These are phyloP conservation scores for Mortierella sp. DNA, from an alignment of 371 early-diverging fungal species.

Conservation along the genomic window DNA sequence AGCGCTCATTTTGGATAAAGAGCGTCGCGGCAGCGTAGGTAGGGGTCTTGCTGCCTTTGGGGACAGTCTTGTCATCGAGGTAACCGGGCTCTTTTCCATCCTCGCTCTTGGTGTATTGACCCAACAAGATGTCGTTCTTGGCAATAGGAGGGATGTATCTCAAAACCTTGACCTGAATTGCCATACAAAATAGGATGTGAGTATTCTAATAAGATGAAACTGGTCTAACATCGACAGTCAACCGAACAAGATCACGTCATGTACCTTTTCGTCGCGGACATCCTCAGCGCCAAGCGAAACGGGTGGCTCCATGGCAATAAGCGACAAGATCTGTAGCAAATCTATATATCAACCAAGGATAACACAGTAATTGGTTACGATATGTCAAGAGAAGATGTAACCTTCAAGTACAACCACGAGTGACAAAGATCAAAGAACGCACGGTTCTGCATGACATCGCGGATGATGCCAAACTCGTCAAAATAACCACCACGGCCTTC, in stretches of 20 bases:
- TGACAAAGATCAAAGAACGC: slow-evolving; percentile 30
- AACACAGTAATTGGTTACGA: not conserved
- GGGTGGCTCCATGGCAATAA: slow-evolving; percentile 95
- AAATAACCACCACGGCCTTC: slow-evolving; percentile 99
- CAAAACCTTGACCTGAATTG: slow-evolving; percentile 85
- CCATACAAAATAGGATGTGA: not conserved
- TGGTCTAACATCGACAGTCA: not conserved
- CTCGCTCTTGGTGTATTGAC: slow-evolving; percentile 85
- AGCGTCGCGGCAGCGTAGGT: slow-evolving; percentile 94
- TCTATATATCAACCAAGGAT: slow-evolving; percentile 60
- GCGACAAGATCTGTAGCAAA: slow-evolving; percentile 90
- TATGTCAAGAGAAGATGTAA: not conserved
- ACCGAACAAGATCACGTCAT: not conserved
- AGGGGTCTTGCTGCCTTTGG: slow-evolving; percentile 85
- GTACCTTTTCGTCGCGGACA: slow-evolving; percentile 92
- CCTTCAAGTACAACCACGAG: not conserved
- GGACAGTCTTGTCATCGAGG: slow-evolving; percentile 92
- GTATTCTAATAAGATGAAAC: not conserved
- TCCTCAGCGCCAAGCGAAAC: slow-evolving; percentile 89
- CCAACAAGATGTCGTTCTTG: slow-evolving; percentile 85
- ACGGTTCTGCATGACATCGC: slow-evolving; percentile 99
- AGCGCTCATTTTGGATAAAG: slow-evolving; percentile 94
- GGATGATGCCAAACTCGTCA: slow-evolving; percentile 99
- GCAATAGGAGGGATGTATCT: slow-evolving; percentile 86
- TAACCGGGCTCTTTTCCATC: slow-evolving; percentile 91